Evolutionary conservation across 1,139 yeast species (phyloP), one percentile per base, ranked within the genome.

Genomic region (Scheffersomyces segobiensis): DNA sequence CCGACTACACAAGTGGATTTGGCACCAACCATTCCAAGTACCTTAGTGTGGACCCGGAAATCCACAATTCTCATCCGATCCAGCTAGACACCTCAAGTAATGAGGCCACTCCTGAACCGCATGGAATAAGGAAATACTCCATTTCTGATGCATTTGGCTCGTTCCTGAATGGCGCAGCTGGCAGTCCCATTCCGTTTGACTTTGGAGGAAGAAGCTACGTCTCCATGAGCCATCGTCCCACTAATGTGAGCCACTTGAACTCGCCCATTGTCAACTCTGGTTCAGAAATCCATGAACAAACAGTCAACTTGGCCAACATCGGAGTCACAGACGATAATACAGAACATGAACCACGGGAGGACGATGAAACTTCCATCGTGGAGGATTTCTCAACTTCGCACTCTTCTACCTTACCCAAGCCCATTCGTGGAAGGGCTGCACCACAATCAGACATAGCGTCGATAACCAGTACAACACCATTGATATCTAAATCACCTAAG

Each of bases 251-350:
- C 51, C 64, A 62, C 46, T 26, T 64, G 20, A 66, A 66, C 54
- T 75, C 80, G 1, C 83, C 84, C 0, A 69, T 73, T 3, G 78
- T 85, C 21, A 82, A 80, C 62, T 76, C 86, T 0, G 83, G 83
- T 1, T 67, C 71, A 48, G 82, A 85, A 19, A 80, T 88, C 53
- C 85, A 88, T 60, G 90, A 86, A 62, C 88, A 87, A 61, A 83
- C 91, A 0, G 90, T 88, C 3, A 84, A 79, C 57, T 77, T 87
- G 62, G 89, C 92, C 17, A 78, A 78, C 47, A 82, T 87, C 56
- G 88, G 86, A 0, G 89, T 88, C 3, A 78, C 85, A 5, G 83
- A 79, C 46, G 81, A 78, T 53, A 77, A 72, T 42, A 54, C 52
- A 39, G 67, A 64, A 3, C 65, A 56, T 12, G 63, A 56, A 54